Base-by-base conservation (phyloP, 306 rosid species). In the Datisca glomerata region DNA sequence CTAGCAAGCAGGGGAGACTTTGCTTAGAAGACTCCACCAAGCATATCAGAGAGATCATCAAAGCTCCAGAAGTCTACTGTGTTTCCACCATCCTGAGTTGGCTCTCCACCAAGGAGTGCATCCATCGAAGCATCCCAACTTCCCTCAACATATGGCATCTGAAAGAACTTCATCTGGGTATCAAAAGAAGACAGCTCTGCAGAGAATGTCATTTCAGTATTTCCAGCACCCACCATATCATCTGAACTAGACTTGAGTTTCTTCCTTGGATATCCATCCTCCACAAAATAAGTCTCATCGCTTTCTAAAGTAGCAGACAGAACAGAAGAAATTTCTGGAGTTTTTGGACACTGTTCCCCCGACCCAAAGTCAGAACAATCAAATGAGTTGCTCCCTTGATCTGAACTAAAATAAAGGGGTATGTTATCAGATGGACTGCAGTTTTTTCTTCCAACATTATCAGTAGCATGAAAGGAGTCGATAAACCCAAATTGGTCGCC, bases 241-340 rank as follows among this genome's bases (percentile, higher is more conserved):
- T 57, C 69, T 28, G 81, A 41, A 54, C 64, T 53, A 1, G 64
- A 41, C 56, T 56, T 69, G 49, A 57, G 41, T 48, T 62, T 79
- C 37, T 78, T 66, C 24, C 24, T 29, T 37, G 72, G 74, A 48
- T 33, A 44, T 17, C 70, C 47, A 55, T 68, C 74, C 73, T 77
- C 86, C 31, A 69, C 43, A 55, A 45, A 57, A 34, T 69, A 53
- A 34, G 83, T 53, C 56, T 72, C 72, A 14, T 58, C 64, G 21
- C 34, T 61, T 59, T 84, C 86, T 12, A 55, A 8, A 21, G 64
- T 35, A 57, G 59, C 67, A 34, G 93, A 74, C 39, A 87, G 60
- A 51, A 76, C 68, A 33, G 97, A 83, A 12, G 95, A 63, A 60
- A 78, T 84, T 53, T 89, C 95, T 1, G 95, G 95, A 14, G 95